Evolutionary conservation across 2,329 filamentous ascomycete species (phyloP).

Genomic region (Diaporthe sp.): DNA sequence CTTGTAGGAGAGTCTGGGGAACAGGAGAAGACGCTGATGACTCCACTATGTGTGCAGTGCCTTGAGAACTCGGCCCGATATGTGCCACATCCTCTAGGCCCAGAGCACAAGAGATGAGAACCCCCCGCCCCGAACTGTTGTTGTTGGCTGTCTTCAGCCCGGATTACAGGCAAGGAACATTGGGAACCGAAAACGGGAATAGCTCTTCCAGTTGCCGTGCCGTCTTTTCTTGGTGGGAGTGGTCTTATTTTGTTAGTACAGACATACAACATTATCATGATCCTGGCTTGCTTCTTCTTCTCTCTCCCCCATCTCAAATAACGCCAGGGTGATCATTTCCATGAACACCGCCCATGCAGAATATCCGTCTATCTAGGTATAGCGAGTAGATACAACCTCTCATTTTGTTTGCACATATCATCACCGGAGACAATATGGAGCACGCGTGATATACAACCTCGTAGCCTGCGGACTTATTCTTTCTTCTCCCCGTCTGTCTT

Average conservation of each 20-base stretch:
- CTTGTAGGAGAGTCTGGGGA: background rate
- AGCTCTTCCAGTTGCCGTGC: no score
- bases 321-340: slow-evolving; percentile 32
- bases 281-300: slow-evolving; percentile 17
- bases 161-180: background rate
- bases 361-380: slow-evolving; percentile 39
- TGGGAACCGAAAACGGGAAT: background rate
- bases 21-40: background rate
- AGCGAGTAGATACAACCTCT: slow-evolving; percentile 24
- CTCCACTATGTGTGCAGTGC: background rate
- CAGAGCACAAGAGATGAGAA: background rate
- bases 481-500: slow-evolving; percentile 41
- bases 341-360: slow-evolving; percentile 39
- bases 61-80: no score
- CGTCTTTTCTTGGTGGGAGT: slow-evolving; percentile 28
- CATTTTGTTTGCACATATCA: slow-evolving; percentile 33
- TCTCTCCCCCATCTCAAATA: slow-evolving; percentile 5
- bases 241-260: slow-evolving; percentile 36
- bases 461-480: background rate
- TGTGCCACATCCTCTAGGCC: background rate
- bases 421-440: slow-evolving; percentile 19
- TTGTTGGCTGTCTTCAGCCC: background rate
- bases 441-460: slow-evolving; percentile 24
- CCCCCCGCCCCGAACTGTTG: no score
- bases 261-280: slow-evolving; percentile 10